Conservation (phyloP, 2,329 filamentous ascomycete species). For the Colletotrichum lini region DNA sequence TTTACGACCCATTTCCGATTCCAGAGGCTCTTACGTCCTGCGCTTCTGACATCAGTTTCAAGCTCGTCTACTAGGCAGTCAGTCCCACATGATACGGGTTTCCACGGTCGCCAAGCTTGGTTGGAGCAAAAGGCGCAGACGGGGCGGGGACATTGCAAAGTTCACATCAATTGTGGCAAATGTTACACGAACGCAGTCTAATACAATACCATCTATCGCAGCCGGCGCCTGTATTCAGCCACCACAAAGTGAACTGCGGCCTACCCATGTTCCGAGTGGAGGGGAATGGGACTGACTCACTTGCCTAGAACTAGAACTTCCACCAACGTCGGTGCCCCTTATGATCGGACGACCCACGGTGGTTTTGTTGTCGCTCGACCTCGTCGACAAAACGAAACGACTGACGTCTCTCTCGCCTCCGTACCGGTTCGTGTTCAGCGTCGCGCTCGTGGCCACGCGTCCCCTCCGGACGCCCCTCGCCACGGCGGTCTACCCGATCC, state of each 20-base stretch:
- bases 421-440: background rate
- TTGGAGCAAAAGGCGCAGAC: background rate
- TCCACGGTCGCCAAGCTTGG: background rate
- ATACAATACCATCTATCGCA: background rate
- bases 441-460: background rate
- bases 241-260: background rate
- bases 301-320: slow-evolving; percentile 4
- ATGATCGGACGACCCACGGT: background rate
- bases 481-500: background rate
- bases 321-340: slow-evolving; percentile 20
- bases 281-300: too few relatives aligned
- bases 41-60: slow-evolving; percentile 24
- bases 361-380: background rate
- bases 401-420: background rate
- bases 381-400: background rate
- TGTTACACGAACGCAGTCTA: background rate
- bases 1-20: slow-evolving; percentile 31
- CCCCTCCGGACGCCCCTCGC: background rate
- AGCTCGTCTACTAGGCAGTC: slow-evolving; percentile 23
- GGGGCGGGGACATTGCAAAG: background rate
- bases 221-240: background rate
- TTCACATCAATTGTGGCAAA: background rate
- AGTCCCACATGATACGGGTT: accelerated
- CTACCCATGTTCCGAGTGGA: background rate
- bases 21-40: slow-evolving; percentile 26